Conservation (phyloP, 352 stramenopile genomes). For the Globisporangium takayamanum region DNA sequence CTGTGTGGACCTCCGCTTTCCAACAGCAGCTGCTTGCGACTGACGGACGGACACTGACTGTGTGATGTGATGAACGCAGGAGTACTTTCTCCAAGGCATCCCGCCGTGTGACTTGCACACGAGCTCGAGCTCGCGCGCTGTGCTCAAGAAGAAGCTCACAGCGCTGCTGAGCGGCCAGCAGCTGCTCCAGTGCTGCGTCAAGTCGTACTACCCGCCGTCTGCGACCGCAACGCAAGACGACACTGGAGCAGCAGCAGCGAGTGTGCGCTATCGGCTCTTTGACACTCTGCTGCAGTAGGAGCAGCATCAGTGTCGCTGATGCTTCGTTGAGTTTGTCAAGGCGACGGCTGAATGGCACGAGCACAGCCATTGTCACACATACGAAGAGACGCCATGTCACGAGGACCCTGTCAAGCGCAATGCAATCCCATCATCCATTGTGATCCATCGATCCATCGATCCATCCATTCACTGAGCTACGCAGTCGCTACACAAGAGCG, state of each 20-base stretch:
- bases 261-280: constrained; percentile 63
- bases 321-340: neutral
- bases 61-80: constrained; percentile 18
- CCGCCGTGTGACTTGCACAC: constrained; percentile 53
- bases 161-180: constrained; percentile 21
- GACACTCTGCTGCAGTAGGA: constrained; percentile 42
- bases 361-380: neutral
- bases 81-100: constrained; percentile 64
- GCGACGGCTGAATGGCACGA: neutral
- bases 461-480: neutral
- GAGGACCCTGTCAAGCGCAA: neutral
- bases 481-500: neutral
- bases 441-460: neutral
- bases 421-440: neutral
- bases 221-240: constrained; percentile 3
- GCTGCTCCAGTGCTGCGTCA: constrained; percentile 57
- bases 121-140: constrained; percentile 37
- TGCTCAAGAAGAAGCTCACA: constrained; percentile 46
- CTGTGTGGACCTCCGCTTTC: neutral
- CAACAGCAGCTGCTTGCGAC: neutral
- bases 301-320: neutral
- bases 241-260: constrained; percentile 6
- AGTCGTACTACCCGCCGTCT: constrained; percentile 44
- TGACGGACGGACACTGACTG: neutral
- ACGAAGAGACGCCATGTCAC: neutral